Base-by-base conservation (phyloP, 805 yeast genomes). In the Starmerella davenportii region DNA sequence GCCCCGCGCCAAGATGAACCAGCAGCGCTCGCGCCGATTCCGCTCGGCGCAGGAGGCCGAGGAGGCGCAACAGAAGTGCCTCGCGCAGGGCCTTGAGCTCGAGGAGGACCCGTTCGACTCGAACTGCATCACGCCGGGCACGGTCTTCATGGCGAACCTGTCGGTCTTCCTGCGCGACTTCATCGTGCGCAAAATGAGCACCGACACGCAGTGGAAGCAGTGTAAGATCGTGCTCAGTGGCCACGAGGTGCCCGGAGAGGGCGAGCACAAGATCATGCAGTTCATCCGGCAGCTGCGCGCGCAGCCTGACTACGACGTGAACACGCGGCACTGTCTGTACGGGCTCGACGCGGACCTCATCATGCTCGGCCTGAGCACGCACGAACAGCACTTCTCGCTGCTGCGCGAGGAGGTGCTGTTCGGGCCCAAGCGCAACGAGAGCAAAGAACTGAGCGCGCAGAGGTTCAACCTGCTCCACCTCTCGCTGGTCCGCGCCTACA, bases 231-330 rank as follows among this genome's bases (percentile, higher is more conserved):
- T 90, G 23, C 75, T 90, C 30, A 78, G 93, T 52, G 99, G 87
- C 56, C 93, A 94, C 30, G 77, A 93, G 1, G 96, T 87, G 11
- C 98, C 99, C 1, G 99, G 99, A 44, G 99, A 90, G 66, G 99
- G 99, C 55, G 99, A 90, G 60, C 99, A 90, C 63, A 90, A 90
- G 58, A 76, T 90, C 49, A 90, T 90, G 98, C 80, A 78, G 51
- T 90, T 82, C 55, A 79, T 90, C 42, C 72, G 99, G 52, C 70
- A 79, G 35, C 95, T 82, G 56, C 67, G 96, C 49, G 70, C 79
- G 29, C 92, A 82, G 51, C 81, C 92, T 0, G 74, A 74, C 52
- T 80, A 87, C 58, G 70, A 80, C 53, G 94, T 95, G 38, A 90
- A 90, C 57, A 85, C 95, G 2, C 69, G 75, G n/a, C 99, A 90